Percentiles rank a stretch among this genome's conserved stretches.
Evolutionary conservation across 2,329 filamentous ascomycete genomes (phyloP).

Genomic region (Aspergillus candidus): DNA sequence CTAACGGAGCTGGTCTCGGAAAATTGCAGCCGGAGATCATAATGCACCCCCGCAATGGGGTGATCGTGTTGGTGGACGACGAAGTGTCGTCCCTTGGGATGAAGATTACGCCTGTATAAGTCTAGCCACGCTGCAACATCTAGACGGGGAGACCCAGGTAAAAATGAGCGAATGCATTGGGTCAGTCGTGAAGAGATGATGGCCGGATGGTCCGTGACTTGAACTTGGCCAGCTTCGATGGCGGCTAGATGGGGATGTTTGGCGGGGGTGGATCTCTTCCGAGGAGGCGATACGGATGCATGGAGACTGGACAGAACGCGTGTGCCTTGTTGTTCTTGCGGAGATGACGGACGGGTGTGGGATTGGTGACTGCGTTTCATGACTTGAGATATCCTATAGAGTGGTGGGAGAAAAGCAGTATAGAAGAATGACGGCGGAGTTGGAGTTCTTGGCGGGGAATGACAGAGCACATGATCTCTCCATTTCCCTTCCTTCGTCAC

Average conservation of each 20-base stretch:
- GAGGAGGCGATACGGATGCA: conserved; percentile 26
- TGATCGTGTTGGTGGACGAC: conserved; percentile 70
- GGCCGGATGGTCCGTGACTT: conserved; percentile 44
- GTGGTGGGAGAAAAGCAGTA: no score
- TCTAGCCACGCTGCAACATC: conserved; percentile 38
- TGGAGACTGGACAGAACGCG: conserved; percentile 14
- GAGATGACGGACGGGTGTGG: neutral
- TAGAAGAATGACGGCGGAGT: no score
- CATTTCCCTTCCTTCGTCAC: no score
- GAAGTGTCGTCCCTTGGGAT: conserved; percentile 51
- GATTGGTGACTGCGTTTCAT: conserved; percentile 9
- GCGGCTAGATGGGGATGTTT: conserved; percentile 32
- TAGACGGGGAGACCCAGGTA: conserved; percentile 27
- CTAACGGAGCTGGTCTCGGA: conserved; percentile 60
- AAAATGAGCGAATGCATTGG: conserved; percentile 19
- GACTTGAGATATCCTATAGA: neutral
- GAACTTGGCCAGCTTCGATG: conserved; percentile 47
- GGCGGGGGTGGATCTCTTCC: conserved; percentile 1
- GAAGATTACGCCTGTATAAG: conserved; percentile 45
- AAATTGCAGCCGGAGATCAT: conserved; percentile 65
- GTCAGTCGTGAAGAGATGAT: conserved; percentile 43
- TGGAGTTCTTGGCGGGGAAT: no score
- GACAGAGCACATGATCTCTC: no score
- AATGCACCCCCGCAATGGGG: conserved; percentile 61
- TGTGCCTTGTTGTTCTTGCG: neutral